A percentile compares a stretch with the other conserved stretches of the same genome.
These are phyloP conservation scores for Rubia occidens DNA, from an alignment of 305 asterid genomes.

Conservation along the genomic window DNA sequence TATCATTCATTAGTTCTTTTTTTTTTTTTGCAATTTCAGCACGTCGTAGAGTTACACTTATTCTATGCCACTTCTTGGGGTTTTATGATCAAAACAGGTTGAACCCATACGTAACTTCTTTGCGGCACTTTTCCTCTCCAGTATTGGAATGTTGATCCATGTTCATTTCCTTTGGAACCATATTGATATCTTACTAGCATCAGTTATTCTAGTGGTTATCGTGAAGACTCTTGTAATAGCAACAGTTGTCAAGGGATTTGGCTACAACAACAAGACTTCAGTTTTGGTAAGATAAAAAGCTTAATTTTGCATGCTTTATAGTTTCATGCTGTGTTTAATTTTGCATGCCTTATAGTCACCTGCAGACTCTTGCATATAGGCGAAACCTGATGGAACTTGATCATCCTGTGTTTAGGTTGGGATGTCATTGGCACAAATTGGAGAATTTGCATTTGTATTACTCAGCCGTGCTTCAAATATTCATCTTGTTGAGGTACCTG, in stretches of 20 bases:
- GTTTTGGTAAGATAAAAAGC: constrained; percentile 54
- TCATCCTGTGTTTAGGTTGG: constrained; percentile 60
- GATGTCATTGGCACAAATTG: constrained; percentile 97
- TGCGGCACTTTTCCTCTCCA: constrained; percentile 99
- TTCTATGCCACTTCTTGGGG: constrained; percentile 8
- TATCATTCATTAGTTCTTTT: neutral
- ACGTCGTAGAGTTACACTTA: constrained; percentile 11
- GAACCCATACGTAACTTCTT: constrained; percentile 96
- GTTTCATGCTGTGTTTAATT: too few species aligned
- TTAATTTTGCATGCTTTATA: constrained; percentile 3
- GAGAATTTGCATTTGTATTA: constrained; percentile 94
- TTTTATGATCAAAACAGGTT: constrained; percentile 49
- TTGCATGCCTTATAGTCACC: too few species aligned
- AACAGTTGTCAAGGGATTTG: constrained; percentile 89
- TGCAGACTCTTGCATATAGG: constrained; percentile 20
- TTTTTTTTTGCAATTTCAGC: neutral
- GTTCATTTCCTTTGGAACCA: constrained; percentile 99
- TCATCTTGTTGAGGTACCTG: constrained; percentile 86
- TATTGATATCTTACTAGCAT: constrained; percentile 88
- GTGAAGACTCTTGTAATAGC: constrained; percentile 81
- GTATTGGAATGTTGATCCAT: constrained; percentile 98
- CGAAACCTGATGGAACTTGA: constrained; percentile 10
- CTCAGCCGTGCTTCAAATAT: constrained; percentile 99
- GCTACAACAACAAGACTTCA: constrained; percentile 95
- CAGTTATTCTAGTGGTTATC: constrained; percentile 83